These are phyloP conservation scores for Lotus japonicus DNA, from an alignment of 306 rosid genomes.

Conservation along the genomic window DNA sequence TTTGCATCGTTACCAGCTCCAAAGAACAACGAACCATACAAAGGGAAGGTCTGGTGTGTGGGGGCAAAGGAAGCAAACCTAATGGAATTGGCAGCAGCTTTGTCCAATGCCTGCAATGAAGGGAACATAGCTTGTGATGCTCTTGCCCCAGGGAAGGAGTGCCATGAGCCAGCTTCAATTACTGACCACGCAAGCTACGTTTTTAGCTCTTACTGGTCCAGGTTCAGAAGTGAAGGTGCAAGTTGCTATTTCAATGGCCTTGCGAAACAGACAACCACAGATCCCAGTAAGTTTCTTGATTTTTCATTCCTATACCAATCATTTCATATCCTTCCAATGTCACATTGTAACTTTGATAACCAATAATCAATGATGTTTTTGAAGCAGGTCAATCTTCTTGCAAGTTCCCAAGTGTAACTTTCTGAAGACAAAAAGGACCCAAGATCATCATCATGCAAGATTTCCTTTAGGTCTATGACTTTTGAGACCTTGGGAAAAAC, in stretches of 20 bases:
- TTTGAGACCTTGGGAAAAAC: too few relatives aligned
- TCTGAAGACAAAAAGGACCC: not conserved
- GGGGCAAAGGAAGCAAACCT: conserved; percentile 23
- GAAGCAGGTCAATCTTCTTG: conserved; percentile 35
- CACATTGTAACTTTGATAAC: not conserved
- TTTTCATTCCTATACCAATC: not conserved
- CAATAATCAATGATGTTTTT: not conserved
- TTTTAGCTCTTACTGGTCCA: conserved; percentile 46
- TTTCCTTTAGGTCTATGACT: too few relatives aligned
- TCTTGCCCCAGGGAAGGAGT: conserved; percentile 37
- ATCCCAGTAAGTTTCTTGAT: conserved; percentile 37
- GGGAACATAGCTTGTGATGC: conserved; percentile 39
- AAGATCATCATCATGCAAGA: too few relatives aligned
- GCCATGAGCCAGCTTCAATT: conserved; percentile 34
- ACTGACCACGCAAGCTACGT: conserved; percentile 44
- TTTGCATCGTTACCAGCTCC: conserved; percentile 19
- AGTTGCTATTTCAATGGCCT: conserved; percentile 50
- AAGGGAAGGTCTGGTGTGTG: conserved; percentile 46
- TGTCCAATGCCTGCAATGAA: conserved; percentile 19
- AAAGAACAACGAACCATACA: conserved; percentile 29
- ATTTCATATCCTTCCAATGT: too few relatives aligned
- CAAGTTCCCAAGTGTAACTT: conserved; percentile 38
- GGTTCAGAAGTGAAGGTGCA: conserved; percentile 35
- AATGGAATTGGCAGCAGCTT: conserved; percentile 22
- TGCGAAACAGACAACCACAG: conserved; percentile 28